phyloP scores from a whole-genome alignment of 2,329 filamentous ascomycete species.

The Pseudocercospora eumusae region DNA sequence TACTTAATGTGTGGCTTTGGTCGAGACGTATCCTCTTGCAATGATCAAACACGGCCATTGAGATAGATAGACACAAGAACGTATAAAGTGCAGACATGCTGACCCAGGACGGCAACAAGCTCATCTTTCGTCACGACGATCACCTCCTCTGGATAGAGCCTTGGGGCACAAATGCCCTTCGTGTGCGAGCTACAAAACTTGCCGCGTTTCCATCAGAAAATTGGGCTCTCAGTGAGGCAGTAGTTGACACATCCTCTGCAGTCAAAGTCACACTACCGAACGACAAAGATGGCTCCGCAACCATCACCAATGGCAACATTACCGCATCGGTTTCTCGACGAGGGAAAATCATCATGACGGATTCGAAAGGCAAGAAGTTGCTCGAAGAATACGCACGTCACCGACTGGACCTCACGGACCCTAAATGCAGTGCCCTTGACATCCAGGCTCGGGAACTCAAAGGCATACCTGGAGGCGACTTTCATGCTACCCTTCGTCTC shows the following conservation, averaged over 20 bases:
- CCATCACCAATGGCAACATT: constrained; percentile 53
- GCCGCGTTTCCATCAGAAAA: constrained; percentile 42
- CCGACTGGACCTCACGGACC: constrained; percentile 55
- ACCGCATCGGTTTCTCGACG: constrained; percentile 49
- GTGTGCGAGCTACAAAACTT: constrained; percentile 51
- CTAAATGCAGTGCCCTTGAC: constrained; percentile 60
- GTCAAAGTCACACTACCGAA: constrained; percentile 20
- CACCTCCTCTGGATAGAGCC: constrained; percentile 53
- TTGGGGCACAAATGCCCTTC: constrained; percentile 53
- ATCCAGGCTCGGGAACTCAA: constrained; percentile 61
- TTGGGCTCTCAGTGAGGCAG: constrained; percentile 45
- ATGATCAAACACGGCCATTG: not conserved
- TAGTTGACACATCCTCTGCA: not conserved
- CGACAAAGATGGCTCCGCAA: constrained; percentile 34
- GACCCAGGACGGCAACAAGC: constrained; percentile 55
- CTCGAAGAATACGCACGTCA: constrained; percentile 58
- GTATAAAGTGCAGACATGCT: constrained; percentile 32
- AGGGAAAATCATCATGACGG: constrained; percentile 55
- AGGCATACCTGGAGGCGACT: constrained; percentile 55
- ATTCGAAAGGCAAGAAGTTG: constrained; percentile 47
- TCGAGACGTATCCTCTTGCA: not conserved
- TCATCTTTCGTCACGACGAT: constrained; percentile 60
- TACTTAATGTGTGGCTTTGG: not conserved
- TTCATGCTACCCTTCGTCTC: constrained; percentile 60
- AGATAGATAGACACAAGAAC: not conserved